These are phyloP conservation scores for Fusarium temperatum DNA, from an alignment of 2,329 filamentous ascomycete genomes.

Conservation along the genomic window DNA sequence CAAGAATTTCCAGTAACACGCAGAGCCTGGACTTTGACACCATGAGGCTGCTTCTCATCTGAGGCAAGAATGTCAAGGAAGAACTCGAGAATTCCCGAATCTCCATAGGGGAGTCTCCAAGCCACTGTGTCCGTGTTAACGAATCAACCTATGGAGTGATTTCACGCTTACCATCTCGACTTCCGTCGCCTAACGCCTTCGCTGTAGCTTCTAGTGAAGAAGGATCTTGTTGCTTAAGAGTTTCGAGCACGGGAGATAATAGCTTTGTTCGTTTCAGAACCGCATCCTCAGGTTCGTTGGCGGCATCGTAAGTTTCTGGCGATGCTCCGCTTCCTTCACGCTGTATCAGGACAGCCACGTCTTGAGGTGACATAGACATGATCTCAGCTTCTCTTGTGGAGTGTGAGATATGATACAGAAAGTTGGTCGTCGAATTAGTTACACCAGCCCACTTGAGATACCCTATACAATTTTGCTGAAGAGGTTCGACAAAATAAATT, in stretches of 20 bases:
- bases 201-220: slow-evolving; percentile 56
- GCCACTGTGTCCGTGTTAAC: slow-evolving; percentile 51
- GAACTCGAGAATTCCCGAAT: slow-evolving; percentile 66
- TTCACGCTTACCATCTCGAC: slow-evolving; percentile 62
- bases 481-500: not conserved
- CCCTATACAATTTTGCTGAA: not conserved
- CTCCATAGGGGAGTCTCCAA: slow-evolving; percentile 66
- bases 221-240: slow-evolving; percentile 49
- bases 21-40: slow-evolving; percentile 63
- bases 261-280: slow-evolving; percentile 40
- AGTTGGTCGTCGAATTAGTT: not conserved
- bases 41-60: slow-evolving; percentile 49
- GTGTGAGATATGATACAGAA: not conserved
- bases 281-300: slow-evolving; percentile 35
- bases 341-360: slow-evolving; percentile 50
- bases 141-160: fast-evolving
- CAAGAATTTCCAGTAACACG: slow-evolving; percentile 70
- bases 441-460: not conserved
- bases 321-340: slow-evolving; percentile 44
- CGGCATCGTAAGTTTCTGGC: slow-evolving; percentile 42
- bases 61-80: slow-evolving; percentile 58
- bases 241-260: slow-evolving; percentile 51
- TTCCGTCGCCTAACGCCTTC: slow-evolving; percentile 64
- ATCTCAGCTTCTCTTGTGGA: not conserved
- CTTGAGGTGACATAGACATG: slow-evolving; percentile 47